A percentile compares a stretch with the other conserved stretches of the same genome.
Conservation (phyloP, 495 filamentous ascomycete genomes). For the Parathielavia hyrcaniae region DNA sequence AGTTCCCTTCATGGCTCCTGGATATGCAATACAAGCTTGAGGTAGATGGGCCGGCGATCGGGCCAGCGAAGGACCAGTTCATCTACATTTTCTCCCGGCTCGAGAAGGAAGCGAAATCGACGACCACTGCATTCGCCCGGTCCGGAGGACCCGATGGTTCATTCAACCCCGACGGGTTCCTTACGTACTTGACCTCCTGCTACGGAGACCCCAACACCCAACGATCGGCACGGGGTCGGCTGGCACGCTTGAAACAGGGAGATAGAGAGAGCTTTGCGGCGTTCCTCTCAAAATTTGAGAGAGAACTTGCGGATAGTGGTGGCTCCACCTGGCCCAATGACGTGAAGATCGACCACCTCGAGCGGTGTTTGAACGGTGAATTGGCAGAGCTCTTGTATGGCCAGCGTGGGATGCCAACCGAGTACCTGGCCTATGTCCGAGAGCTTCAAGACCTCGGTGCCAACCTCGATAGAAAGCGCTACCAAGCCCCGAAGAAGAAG, state of each 20-base stretch:
- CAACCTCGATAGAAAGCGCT: not conserved
- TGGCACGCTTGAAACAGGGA: not conserved
- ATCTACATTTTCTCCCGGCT: not conserved
- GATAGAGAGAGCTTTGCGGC: not conserved
- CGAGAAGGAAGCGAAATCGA: too few species aligned
- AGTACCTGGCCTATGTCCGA: not conserved
- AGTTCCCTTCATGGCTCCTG: not conserved
- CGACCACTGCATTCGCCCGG: too few species aligned
- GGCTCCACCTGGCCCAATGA: not conserved
- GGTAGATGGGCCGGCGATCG: not conserved
- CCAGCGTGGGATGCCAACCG: not conserved
- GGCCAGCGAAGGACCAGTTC: not conserved
- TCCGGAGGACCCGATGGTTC: too few species aligned
- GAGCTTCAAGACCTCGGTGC: not conserved
- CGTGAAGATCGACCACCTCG: not conserved
- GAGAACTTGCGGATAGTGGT: not conserved
- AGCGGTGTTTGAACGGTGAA: not conserved
- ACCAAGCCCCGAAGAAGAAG: too few species aligned
- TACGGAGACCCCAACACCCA: not conserved
- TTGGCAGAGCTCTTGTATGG: not conserved
- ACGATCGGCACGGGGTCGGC: not conserved
- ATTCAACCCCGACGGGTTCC: not conserved
- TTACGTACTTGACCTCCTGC: not conserved
- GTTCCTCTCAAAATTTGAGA: not conserved
- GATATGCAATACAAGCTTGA: not conserved